Evolutionary conservation across 805 yeast species (phyloP).

Genomic region (Wickerhamomyces alni): DNA sequence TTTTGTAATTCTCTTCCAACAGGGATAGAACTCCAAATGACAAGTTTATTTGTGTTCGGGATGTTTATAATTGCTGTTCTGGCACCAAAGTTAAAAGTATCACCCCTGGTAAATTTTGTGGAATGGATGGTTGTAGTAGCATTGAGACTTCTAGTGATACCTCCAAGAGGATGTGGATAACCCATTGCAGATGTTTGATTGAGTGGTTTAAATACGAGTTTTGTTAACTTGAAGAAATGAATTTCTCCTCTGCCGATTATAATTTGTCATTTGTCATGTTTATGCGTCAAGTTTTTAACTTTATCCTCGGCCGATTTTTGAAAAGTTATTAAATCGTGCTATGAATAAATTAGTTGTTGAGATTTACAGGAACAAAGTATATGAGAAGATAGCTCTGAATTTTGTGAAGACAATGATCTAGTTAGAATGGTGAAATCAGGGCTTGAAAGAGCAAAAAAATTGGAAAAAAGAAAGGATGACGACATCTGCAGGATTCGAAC

Average conservation of each 20-base stretch:
- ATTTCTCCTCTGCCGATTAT: too few relatives aligned
- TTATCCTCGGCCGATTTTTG: too few relatives aligned
- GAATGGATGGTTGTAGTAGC: slow-evolving; percentile 29
- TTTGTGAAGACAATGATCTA: too few relatives aligned
- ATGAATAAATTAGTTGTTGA: too few relatives aligned
- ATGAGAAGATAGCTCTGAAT: too few relatives aligned
- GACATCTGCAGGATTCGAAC: slow-evolving; percentile 75
- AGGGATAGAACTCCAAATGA: slow-evolving; percentile 58
- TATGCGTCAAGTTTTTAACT: too few relatives aligned
- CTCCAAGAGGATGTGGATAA: slow-evolving; percentile 33
- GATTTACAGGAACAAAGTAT: too few relatives aligned
- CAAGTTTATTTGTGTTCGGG: slow-evolving; percentile 24
- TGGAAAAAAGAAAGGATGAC: slow-evolving; percentile 29
- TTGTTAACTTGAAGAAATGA: too few relatives aligned
- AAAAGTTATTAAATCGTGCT: too few relatives aligned
- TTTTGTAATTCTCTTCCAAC: slow-evolving; percentile 39
- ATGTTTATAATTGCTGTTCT: slow-evolving; percentile 32
- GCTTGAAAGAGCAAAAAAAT: neutral
- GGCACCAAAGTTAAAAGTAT: slow-evolving; percentile 29
- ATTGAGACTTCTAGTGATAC: slow-evolving; percentile 31
- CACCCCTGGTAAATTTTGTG: slow-evolving; percentile 26
- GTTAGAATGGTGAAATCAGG: too few relatives aligned
- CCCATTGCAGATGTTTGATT: slow-evolving; percentile 25
- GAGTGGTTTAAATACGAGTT: too few relatives aligned
- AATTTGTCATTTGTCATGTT: too few relatives aligned